A percentile compares a stretch with the other conserved stretches of the same genome.
These are phyloP conservation scores for Gloeopeniophorella convolvens DNA, from an alignment of 768 basidiomycete genomes.

Conservation along the genomic window DNA sequence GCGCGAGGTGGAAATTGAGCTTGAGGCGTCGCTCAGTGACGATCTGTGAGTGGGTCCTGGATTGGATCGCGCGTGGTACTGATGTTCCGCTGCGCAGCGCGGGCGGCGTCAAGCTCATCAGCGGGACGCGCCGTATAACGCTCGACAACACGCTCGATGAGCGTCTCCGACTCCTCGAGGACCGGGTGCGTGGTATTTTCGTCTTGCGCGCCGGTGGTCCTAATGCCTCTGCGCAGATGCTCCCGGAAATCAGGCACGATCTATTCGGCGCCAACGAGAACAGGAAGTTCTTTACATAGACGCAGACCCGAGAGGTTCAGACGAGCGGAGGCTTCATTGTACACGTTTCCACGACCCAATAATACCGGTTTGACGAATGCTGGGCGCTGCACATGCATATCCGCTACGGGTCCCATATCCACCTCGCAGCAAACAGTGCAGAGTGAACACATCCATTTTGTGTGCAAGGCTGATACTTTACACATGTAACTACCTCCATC, in stretches of 20 bases:
- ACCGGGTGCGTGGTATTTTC: slow-evolving; percentile 51
- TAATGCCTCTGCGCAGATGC: slow-evolving; percentile 55
- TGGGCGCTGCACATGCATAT: too few relatives aligned
- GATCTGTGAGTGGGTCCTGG: slow-evolving; percentile 46
- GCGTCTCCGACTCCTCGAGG: slow-evolving; percentile 80
- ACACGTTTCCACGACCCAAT: background rate
- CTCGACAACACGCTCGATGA: slow-evolving; percentile 96
- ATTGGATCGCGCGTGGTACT: background rate
- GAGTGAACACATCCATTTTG: too few relatives aligned
- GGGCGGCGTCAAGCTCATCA: slow-evolving; percentile 77
- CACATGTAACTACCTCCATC: too few relatives aligned
- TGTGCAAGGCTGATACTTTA: too few relatives aligned
- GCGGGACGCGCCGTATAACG: slow-evolving; percentile 69
- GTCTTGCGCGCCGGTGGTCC: background rate
- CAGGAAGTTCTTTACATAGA: slow-evolving; percentile 79
- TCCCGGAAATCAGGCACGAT: slow-evolving; percentile 87
- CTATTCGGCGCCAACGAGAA: slow-evolving; percentile 89
- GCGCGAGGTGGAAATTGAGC: slow-evolving; percentile 46
- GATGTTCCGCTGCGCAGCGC: slow-evolving; percentile 40
- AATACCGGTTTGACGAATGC: background rate
- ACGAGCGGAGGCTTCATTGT: background rate
- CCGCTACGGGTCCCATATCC: too few relatives aligned
- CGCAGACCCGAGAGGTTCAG: background rate
- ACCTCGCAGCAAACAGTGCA: too few relatives aligned
- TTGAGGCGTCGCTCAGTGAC: slow-evolving; percentile 57